A percentile compares a stretch with the other conserved stretches of the same genome.
Evolutionary conservation across 2,329 filamentous ascomycete species (phyloP).

Genomic region (Aspergillus pseudoterreus): DNA sequence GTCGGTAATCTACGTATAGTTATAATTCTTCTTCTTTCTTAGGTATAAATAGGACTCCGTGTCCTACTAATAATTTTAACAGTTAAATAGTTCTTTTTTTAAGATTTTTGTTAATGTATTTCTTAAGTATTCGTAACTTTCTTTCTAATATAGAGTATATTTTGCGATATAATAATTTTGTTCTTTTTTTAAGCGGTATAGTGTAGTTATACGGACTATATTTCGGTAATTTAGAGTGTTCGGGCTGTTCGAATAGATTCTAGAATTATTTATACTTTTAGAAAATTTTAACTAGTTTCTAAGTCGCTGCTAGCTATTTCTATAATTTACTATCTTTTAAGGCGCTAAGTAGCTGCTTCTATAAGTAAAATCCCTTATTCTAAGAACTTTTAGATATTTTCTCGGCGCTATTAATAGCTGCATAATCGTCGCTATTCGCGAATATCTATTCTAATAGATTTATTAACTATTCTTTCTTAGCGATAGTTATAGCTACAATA

Average conservation of each 20-base stretch:
- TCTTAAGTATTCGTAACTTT: neutral
- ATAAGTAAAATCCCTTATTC: no score
- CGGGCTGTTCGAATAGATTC: no score
- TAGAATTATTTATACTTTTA: neutral
- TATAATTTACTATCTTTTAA: neutral
- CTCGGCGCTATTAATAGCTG: no score
- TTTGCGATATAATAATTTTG: neutral
- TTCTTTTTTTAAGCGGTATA: neutral
- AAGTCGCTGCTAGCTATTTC: neutral
- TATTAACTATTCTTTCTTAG: neutral
- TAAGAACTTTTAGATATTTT: neutral
- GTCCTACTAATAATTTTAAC: neutral
- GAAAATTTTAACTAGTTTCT: neutral
- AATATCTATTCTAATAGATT: neutral
- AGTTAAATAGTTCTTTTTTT: neutral
- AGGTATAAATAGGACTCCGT: no score
- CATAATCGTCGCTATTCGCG: neutral
- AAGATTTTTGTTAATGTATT: conserved; percentile 1
- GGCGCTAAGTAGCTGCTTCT: neutral
- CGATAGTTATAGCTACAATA: neutral
- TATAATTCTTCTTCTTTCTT: no score
- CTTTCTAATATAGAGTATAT: neutral
- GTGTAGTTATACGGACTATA: neutral
- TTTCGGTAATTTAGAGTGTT: no score
- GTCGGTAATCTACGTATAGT: no score